These are phyloP conservation scores for Suhomyces vadensis DNA, from an alignment of 805 yeast species.

Conservation along the genomic window DNA sequence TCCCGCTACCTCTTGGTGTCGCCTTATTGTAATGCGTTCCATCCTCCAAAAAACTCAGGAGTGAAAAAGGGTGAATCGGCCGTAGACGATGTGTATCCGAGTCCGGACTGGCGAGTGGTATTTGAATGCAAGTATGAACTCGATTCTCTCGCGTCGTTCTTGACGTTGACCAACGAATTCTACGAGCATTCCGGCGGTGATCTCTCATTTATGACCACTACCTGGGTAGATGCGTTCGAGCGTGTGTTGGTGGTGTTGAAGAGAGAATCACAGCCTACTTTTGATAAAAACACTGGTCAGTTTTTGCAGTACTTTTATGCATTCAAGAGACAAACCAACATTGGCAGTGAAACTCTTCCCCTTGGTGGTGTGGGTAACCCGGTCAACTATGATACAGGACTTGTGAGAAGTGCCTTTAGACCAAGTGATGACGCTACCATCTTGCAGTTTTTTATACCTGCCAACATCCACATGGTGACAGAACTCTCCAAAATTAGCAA, in stretches of 20 bases:
- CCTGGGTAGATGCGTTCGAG: conserved; percentile 62
- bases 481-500: conserved; percentile 49
- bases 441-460: conserved; percentile 82
- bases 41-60: conserved; percentile 65
- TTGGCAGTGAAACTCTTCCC: conserved; percentile 81
- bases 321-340: conserved; percentile 71
- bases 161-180: conserved; percentile 74
- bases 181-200: conserved; percentile 53
- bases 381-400: conserved; percentile 65
- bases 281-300: conserved; percentile 49
- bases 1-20: conserved; percentile 58
- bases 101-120: conserved; percentile 67
- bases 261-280: conserved; percentile 65
- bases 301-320: conserved; percentile 55
- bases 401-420: conserved; percentile 79
- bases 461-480: conserved; percentile 71
- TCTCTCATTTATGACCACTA: conserved; percentile 42
- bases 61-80: conserved; percentile 53
- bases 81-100: conserved; percentile 66
- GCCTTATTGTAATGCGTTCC: conserved; percentile 91
- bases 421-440: conserved; percentile 88
- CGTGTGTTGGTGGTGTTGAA: conserved; percentile 52
- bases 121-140: conserved; percentile 91
- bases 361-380: conserved; percentile 84
- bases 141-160: conserved; percentile 81